Conservation (phyloP, 140 eudicot genomes). For the Bidens hawaiensis region DNA sequence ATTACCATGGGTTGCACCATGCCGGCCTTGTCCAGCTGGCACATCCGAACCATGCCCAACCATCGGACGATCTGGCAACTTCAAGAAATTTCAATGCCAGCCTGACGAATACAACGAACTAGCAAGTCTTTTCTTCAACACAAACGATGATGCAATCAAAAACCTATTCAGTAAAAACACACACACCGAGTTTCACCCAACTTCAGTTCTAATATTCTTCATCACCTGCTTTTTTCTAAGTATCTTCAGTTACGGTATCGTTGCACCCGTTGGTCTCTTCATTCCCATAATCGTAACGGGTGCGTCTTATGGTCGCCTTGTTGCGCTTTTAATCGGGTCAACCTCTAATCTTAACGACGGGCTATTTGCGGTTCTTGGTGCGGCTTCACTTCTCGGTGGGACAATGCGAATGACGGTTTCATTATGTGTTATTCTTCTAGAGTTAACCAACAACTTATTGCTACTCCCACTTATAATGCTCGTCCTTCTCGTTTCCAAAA, state of each 20-base stretch:
- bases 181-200: slow-evolving; percentile 58
- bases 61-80: slow-evolving; percentile 83
- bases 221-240: slow-evolving; percentile 66
- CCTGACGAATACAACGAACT: slow-evolving; percentile 82
- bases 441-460: slow-evolving; percentile 68
- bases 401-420: slow-evolving; percentile 95
- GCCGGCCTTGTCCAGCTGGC: slow-evolving; percentile 72
- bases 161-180: slow-evolving; percentile 75
- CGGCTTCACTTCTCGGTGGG: slow-evolving; percentile 92
- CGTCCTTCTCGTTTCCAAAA: slow-evolving; percentile 81
- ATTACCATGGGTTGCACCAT: slow-evolving; percentile 79
- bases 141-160: slow-evolving; percentile 86
- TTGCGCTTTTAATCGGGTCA: slow-evolving; percentile 63
- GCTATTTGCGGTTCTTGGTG: slow-evolving; percentile 79
- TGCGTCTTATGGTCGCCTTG: slow-evolving; percentile 82
- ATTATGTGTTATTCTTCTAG: slow-evolving; percentile 72
- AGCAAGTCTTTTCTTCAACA: slow-evolving; percentile 86
- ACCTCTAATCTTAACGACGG: slow-evolving; percentile 70
- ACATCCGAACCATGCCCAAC: slow-evolving; percentile 85
- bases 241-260: slow-evolving; percentile 76
- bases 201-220: slow-evolving; percentile 64
- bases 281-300: slow-evolving; percentile 87
- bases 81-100: slow-evolving; percentile 77
- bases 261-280: slow-evolving; percentile 81
- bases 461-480: slow-evolving; percentile 74